Evolutionary conservation across 306 rosid species (phyloP).

Genomic region (Trichosanthes truncata): DNA sequence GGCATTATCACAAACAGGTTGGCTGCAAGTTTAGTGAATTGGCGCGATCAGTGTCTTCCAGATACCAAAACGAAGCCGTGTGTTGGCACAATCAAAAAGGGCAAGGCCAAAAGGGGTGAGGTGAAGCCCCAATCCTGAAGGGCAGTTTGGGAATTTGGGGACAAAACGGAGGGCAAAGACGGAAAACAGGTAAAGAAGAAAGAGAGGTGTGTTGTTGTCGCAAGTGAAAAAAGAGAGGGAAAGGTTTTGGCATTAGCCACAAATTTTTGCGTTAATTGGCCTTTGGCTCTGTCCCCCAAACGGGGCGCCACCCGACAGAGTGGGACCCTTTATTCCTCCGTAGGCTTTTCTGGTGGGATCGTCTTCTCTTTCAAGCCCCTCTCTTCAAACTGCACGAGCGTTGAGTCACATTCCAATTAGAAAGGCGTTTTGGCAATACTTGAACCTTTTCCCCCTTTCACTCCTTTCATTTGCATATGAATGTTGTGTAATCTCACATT

Average conservation of each 20-base stretch:
- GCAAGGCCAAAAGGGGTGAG: neutral
- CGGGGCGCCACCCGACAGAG: slow-evolving; percentile 53
- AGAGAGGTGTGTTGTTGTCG: neutral
- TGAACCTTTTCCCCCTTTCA: neutral
- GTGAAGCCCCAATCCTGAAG: neutral
- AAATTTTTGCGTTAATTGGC: slow-evolving; percentile 27
- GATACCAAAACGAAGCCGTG: slow-evolving; percentile 17
- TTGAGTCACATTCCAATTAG: slow-evolving; percentile 5
- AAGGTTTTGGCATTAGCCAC: slow-evolving; percentile 24
- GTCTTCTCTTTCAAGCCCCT: neutral
- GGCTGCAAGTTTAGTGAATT: slow-evolving; percentile 14
- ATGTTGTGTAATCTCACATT: too few relatives aligned
- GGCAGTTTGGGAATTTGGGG: slow-evolving; percentile 18
- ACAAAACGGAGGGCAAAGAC: slow-evolving; percentile 15
- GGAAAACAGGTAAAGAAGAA: slow-evolving; percentile 13
- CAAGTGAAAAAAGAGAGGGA: slow-evolving; percentile 1
- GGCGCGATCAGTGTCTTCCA: slow-evolving; percentile 45
- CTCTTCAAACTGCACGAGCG: slow-evolving; percentile 2
- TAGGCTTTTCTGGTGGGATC: slow-evolving; percentile 21
- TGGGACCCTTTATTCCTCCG: slow-evolving; percentile 34
- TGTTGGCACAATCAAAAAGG: slow-evolving; percentile 26
- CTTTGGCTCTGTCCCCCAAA: slow-evolving; percentile 44
- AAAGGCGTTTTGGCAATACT: slow-evolving; percentile 1
- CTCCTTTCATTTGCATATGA: too few relatives aligned
- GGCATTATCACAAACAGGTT: slow-evolving; percentile 13